Evolutionary conservation across 2,329 filamentous ascomycete species (phyloP), one percentile per base, ranked within the genome.

Genomic region (Cytospora paraplurivora): DNA sequence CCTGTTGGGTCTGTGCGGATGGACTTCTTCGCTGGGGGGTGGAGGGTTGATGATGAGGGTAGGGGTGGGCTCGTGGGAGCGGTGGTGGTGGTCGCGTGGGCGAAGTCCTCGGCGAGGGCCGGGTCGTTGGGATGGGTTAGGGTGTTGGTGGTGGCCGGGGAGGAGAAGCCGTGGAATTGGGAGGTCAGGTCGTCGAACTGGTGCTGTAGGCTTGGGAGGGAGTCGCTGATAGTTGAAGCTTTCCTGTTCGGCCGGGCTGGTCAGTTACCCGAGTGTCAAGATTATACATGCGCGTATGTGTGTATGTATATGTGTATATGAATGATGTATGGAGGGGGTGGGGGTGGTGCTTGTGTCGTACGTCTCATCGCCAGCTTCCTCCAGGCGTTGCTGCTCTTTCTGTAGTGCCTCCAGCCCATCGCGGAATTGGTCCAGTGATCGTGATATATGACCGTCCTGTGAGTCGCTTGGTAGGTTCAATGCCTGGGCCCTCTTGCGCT

Each of bases 391-490:
- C 73, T 84, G 81, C 72, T 92, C 87, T 62, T 81, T 77, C 69
- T 89, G 84, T 55, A 96, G 80, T 8, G 83, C 79, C 61, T 88
- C 86, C 64, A 99, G 84, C 32, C 93, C 93, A 69, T 93, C 88
- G 62, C 88, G 86, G 68, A 99, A 85, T 67, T 93, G 92, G 64
- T 96, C 92, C 58, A 99, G 81, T 3, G 93, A 97, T 59, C 92
- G 86, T 17, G 91, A 90, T 69, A 98, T 93, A 75, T 96, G 91
- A 49, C 90, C 89, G 78, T 97, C 93, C 76, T 97, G 92, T 21
- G 88, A 87, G 73, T 90, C 90, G 57, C 86, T 86, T 64, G 92
- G 86, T 62, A 97, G 85, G 69, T 92, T 88, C 52, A 97, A 84
- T 15, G 88, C 90, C 71, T 92, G 87, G 56, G 93, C 92, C 64